Percentiles rank a stretch among this genome's conserved stretches.
phyloP scores from a whole-genome alignment of 2,329 filamentous ascomycete genomes.

The Epichloe coenophiala region DNA sequence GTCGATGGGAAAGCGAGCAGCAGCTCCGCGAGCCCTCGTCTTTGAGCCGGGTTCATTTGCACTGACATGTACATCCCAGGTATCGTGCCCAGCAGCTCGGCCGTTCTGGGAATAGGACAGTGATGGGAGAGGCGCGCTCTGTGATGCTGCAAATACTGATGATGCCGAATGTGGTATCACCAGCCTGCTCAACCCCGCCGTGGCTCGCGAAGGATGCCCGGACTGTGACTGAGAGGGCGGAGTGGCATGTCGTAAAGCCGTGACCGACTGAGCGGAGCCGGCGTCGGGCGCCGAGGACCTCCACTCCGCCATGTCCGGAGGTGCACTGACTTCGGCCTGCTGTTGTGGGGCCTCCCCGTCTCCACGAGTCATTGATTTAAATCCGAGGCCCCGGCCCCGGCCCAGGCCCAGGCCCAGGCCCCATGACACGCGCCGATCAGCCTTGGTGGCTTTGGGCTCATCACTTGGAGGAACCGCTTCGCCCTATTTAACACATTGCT shows the following conservation, averaged over 20 bases:
- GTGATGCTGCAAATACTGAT: background rate
- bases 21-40: constrained; percentile 13
- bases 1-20: constrained; percentile 18
- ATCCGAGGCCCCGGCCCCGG: constrained; percentile 18
- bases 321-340: constrained; percentile 2
- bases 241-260: background rate
- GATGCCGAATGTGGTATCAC: constrained; percentile 5
- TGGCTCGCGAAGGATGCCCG: constrained; percentile 3
- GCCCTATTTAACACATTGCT: constrained; percentile 17
- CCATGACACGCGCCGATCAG: constrained; percentile 32
- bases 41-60: constrained; percentile 10
- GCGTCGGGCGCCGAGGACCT: background rate
- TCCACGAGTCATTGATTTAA: constrained; percentile 15
- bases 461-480: constrained; percentile 21
- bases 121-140: background rate
- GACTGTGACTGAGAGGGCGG: constrained; percentile 1
- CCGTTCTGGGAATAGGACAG: background rate
- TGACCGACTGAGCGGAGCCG: background rate
- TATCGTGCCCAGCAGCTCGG: constrained; percentile 6
- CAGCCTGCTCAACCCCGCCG: constrained; percentile 6
- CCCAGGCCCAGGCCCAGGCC: constrained; percentile 14
- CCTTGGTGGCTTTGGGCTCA: constrained; percentile 23
- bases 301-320: background rate
- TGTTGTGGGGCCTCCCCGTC: constrained; percentile 11
- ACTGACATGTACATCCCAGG: background rate